Evolutionary conservation across 768 basidiomycete genomes (phyloP).

Genomic region (Strobilomyces confusus): DNA sequence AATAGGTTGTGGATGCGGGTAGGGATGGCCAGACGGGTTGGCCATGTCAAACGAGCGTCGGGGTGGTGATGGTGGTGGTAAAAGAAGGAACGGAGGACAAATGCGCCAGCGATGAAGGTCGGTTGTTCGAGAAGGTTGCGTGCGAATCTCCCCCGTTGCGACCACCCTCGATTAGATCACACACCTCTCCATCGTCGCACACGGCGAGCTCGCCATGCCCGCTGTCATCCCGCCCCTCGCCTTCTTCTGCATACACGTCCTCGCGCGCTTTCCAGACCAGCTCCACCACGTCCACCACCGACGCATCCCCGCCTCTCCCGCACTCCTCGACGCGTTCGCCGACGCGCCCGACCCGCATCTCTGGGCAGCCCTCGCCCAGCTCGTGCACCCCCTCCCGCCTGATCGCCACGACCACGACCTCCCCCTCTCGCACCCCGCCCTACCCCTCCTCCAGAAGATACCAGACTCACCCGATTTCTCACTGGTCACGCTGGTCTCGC

Average conservation of each 20-base stretch:
- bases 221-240: constrained; percentile 46
- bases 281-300: constrained; percentile 36
- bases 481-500: constrained; percentile 59
- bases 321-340: constrained; percentile 35
- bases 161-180: background rate
- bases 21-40: constrained; percentile 38
- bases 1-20: constrained; percentile 28
- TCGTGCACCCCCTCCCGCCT: constrained; percentile 52
- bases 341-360: constrained; percentile 47
- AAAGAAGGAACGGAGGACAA: constrained; percentile 4
- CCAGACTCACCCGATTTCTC: constrained; percentile 54
- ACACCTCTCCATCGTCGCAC: background rate
- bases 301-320: constrained; percentile 38
- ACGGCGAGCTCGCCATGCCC: background rate
- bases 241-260: constrained; percentile 45
- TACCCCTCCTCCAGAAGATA: constrained; percentile 56
- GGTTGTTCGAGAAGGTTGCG: background rate
- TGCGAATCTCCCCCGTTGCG: constrained; percentile 14
- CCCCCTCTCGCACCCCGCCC: constrained; percentile 50
- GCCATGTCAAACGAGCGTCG: constrained; percentile 31
- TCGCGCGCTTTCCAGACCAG: constrained; percentile 41
- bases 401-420: constrained; percentile 33
- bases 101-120: constrained; percentile 25
- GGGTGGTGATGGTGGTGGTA: constrained; percentile 3
- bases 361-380: constrained; percentile 60